A percentile compares a stretch with the other conserved stretches of the same genome.
Evolutionary conservation across 139 green algal species (phyloP).

Genomic region (Coccomyxa sp.): DNA sequence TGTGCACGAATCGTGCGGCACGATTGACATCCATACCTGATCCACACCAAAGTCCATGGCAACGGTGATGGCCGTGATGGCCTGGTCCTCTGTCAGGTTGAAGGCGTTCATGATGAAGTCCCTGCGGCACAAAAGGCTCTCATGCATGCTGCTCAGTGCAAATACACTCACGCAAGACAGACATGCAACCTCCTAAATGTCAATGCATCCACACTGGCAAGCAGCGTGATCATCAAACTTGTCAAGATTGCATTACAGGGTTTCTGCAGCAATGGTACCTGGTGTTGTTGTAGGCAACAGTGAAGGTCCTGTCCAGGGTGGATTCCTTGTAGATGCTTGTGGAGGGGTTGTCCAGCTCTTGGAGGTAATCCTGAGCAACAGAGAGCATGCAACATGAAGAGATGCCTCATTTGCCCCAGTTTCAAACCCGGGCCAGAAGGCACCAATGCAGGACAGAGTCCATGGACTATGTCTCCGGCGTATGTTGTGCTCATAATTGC

Average conservation of each 20-base stretch:
- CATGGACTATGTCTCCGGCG: too few relatives aligned
- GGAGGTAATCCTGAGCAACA: constrained; percentile 13
- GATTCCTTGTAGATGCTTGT: constrained; percentile 17
- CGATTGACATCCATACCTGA: constrained; percentile 34
- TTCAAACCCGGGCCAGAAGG: neutral
- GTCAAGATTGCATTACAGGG: too few relatives aligned
- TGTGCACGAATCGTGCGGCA: too few relatives aligned
- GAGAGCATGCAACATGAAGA: neutral
- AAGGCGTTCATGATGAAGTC: constrained; percentile 58
- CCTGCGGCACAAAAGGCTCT: neutral
- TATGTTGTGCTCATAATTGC: too few relatives aligned
- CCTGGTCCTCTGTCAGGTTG: constrained; percentile 52
- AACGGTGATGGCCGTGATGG: constrained; percentile 60
- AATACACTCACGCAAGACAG: neutral
- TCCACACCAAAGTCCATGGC: constrained; percentile 56
- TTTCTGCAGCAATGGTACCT: constrained; percentile 1
- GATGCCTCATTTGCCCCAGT: neutral
- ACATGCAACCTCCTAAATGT: too few relatives aligned
- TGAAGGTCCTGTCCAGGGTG: constrained; percentile 36
- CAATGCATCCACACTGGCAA: neutral
- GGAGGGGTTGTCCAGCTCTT: neutral
- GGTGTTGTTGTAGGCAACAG: constrained; percentile 45
- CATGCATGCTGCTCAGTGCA: neutral
- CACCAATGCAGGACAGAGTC: too few relatives aligned
- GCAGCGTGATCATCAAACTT: neutral